A percentile compares a stretch with the other conserved stretches of the same genome.
phyloP scores from a whole-genome alignment of 805 yeast genomes.

The Wickerhamiella vanderwaltii region DNA sequence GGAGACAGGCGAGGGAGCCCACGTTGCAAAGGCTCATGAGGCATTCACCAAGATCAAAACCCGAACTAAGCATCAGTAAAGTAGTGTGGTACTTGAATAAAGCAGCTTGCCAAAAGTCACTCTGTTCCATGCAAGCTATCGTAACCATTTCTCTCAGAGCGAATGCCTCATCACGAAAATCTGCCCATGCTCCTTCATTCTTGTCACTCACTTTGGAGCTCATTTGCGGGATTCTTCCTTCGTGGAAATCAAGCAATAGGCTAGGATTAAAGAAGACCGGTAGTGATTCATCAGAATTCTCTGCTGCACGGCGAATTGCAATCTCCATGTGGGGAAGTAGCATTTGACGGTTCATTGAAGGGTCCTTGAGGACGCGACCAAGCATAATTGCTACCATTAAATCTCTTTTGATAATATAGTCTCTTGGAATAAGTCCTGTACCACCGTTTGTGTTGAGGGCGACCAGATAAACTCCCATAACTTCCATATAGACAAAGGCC shows the following conservation, averaged over 20 bases:
- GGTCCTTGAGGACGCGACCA: constrained; percentile 27
- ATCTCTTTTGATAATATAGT: constrained; percentile 56
- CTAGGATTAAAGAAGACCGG: constrained; percentile 16
- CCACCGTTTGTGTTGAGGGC: constrained; percentile 38
- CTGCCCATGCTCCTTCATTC: constrained; percentile 8
- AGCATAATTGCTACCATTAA: constrained; percentile 48
- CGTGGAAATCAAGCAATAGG: constrained; percentile 15
- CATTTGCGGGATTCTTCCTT: constrained; percentile 13
- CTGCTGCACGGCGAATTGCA: constrained; percentile 28
- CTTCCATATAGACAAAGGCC: constrained; percentile 50
- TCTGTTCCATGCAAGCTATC: constrained; percentile 55
- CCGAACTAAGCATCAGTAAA: constrained; percentile 63
- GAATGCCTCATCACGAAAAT: constrained; percentile 62
- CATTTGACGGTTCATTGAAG: constrained; percentile 42
- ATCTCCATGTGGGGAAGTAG: constrained; percentile 47
- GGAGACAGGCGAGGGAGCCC: constrained; percentile 56
- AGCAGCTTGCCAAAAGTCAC: constrained; percentile 53
- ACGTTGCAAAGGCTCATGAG: constrained; percentile 54
- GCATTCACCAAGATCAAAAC: constrained; percentile 51
- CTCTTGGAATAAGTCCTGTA: constrained; percentile 31
- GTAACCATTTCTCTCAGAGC: constrained; percentile 65
- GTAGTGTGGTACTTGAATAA: constrained; percentile 51
- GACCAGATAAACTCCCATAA: constrained; percentile 40
- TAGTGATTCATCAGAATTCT: constrained; percentile 32
- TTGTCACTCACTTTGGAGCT: constrained; percentile 14